These are phyloP conservation scores for Pyrenochaeta sp. DNA, from an alignment of 2,329 filamentous ascomycete species.

Conservation along the genomic window DNA sequence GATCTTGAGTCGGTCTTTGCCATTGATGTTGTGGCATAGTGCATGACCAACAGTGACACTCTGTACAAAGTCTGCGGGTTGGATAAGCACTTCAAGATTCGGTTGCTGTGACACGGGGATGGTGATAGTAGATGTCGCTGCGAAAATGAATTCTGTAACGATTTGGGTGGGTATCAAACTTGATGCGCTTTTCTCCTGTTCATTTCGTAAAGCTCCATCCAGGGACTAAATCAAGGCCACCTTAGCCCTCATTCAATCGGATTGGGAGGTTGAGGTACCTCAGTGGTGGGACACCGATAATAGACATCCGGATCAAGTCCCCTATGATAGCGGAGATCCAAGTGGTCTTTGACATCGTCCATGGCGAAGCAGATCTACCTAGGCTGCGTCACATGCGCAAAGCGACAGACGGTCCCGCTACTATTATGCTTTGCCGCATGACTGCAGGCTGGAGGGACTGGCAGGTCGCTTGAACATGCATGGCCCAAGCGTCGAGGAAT, in stretches of 20 bases:
- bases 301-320: constrained; percentile 42
- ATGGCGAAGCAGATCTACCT: constrained; percentile 20
- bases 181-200: constrained; percentile 36
- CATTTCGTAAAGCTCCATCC: constrained; percentile 39
- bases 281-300: constrained; percentile 39
- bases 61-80: constrained; percentile 37
- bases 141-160: constrained; percentile 46
- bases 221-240: constrained; percentile 28
- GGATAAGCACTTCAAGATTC: constrained; percentile 33
- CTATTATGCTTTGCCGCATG: constrained; percentile 1
- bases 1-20: constrained; percentile 37
- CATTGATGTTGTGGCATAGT: constrained; percentile 35
- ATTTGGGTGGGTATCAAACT: constrained; percentile 41
- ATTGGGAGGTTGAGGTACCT: constrained; percentile 25
- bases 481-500: background rate
- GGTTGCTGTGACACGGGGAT: constrained; percentile 38
- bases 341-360: constrained; percentile 42
- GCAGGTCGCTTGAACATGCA: background rate
- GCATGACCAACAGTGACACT: constrained; percentile 39
- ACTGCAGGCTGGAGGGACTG: constrained; percentile 3
- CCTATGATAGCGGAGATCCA: constrained; percentile 42
- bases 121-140: constrained; percentile 38
- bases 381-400: constrained; percentile 1
- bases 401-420: constrained; percentile 6
- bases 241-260: constrained; percentile 20